Evolutionary conservation across 106 monocot species (phyloP).

Genomic region (Ottelia alismoides): DNA sequence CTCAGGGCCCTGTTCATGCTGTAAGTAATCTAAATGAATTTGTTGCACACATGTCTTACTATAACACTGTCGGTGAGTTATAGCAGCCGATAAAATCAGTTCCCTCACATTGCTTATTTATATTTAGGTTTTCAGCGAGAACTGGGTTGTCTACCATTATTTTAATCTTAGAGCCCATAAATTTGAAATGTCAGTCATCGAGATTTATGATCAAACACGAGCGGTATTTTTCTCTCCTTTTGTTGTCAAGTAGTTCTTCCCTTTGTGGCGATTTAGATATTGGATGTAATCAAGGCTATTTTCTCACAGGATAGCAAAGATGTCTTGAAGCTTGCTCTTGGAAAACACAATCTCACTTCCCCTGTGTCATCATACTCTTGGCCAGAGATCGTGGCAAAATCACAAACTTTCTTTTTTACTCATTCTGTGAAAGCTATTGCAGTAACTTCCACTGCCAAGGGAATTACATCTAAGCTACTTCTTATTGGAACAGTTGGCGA

Average conservation of each 20-base stretch:
- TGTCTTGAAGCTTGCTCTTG: constrained; percentile 82
- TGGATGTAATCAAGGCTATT: neutral
- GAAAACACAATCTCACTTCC: constrained; percentile 88
- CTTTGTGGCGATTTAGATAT: neutral
- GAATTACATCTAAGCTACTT: constrained; percentile 95
- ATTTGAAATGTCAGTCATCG: constrained; percentile 98
- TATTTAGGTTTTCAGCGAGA: constrained; percentile 84
- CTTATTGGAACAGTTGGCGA: constrained; percentile 89
- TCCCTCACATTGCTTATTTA: neutral
- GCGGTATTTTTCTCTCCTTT: constrained; percentile 30
- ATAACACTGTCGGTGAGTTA: too few species aligned
- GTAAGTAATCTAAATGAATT: constrained; percentile 45
- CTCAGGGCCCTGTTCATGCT: constrained; percentile 90
- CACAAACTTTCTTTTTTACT: constrained; percentile 92
- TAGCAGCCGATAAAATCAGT: too few species aligned
- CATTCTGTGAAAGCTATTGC: constrained; percentile 81
- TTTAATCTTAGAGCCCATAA: constrained; percentile 98
- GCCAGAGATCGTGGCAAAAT: constrained; percentile 69
- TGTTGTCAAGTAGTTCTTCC: neutral
- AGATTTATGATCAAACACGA: constrained; percentile 96
- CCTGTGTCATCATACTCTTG: constrained; percentile 73
- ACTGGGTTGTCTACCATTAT: constrained; percentile 99
- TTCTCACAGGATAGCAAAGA: constrained; percentile 74
- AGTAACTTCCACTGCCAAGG: constrained; percentile 84
- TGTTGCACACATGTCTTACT: too few species aligned